A percentile compares a stretch with the other conserved stretches of the same genome.
These are phyloP conservation scores for Dacryopinax spathularia DNA, from an alignment of 768 basidiomycete genomes.

Conservation along the genomic window DNA sequence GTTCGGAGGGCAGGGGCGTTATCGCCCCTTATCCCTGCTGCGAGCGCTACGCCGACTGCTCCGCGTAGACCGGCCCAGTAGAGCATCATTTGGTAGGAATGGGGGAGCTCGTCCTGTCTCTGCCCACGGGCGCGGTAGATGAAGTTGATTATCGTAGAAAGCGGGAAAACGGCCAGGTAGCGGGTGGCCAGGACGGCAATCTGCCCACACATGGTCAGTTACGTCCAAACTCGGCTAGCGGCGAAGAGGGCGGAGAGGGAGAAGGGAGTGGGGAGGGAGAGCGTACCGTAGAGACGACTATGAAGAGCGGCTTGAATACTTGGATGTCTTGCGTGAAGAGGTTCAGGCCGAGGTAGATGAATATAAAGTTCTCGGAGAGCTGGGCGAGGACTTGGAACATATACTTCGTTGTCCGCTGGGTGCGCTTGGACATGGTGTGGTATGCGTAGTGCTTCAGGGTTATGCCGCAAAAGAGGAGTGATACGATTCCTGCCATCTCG, in stretches of 20 bases:
- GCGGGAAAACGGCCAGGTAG: constrained; percentile 88
- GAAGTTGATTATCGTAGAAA: constrained; percentile 89
- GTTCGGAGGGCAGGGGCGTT: constrained; percentile 83
- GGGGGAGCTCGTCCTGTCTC: constrained; percentile 79
- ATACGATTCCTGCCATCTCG: constrained; percentile 68
- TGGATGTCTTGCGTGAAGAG: constrained; percentile 82
- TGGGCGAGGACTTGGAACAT: constrained; percentile 89
- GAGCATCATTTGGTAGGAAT: constrained; percentile 98
- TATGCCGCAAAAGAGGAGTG: constrained; percentile 94
- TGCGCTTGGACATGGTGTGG: constrained; percentile 93
- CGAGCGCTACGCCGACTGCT: constrained; percentile 93
- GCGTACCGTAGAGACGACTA: constrained; percentile 64
- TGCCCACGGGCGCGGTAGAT: constrained; percentile 73
- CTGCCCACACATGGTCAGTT: constrained; percentile 19
- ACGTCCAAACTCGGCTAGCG: background rate
- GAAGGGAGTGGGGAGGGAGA: background rate
- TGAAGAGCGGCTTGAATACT: constrained; percentile 92
- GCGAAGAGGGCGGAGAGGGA: background rate
- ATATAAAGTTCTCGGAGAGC: constrained; percentile 97
- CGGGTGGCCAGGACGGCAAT: constrained; percentile 86
- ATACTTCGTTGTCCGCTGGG: constrained; percentile 88
- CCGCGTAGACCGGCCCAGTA: constrained; percentile 97
- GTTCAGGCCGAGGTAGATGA: constrained; percentile 93
- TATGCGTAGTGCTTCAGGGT: constrained; percentile 99
- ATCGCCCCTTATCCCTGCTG: constrained; percentile 86